Evolutionary conservation across 2,329 filamentous ascomycete species (phyloP).

Genomic region (Samsoniella hepiali): DNA sequence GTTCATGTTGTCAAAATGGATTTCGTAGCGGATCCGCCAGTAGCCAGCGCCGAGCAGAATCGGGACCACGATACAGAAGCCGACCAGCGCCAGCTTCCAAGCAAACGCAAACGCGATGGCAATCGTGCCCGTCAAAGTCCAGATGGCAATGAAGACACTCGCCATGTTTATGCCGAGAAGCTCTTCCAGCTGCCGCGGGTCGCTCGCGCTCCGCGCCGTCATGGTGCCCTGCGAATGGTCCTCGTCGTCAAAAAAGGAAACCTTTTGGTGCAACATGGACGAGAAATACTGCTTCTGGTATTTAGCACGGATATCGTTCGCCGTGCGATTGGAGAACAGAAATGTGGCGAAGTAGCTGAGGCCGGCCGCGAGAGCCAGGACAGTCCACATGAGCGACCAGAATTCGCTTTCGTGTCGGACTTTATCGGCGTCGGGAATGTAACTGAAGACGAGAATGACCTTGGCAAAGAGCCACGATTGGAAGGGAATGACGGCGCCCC

Average conservation of each 20-base stretch:
- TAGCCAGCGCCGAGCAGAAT: constrained; percentile 47
- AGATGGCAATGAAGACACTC: constrained; percentile 58
- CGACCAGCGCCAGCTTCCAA: constrained; percentile 72
- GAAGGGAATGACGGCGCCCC: constrained; percentile 44
- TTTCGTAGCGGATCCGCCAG: constrained; percentile 54
- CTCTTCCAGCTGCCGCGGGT: constrained; percentile 60
- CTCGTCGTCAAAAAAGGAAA: constrained; percentile 58
- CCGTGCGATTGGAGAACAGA: constrained; percentile 41
- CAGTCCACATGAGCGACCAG: constrained; percentile 64
- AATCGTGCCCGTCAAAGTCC: constrained; percentile 62
- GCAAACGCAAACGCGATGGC: constrained; percentile 68
- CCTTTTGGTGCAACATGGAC: constrained; percentile 56
- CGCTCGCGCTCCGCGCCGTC: constrained; percentile 52
- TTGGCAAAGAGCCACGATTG: constrained; percentile 56
- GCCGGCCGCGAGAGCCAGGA: constrained; percentile 53
- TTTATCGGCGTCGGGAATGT: constrained; percentile 28
- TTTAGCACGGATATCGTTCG: constrained; percentile 47
- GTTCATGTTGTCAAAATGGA: constrained; percentile 66
- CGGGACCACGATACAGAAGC: constrained; percentile 57
- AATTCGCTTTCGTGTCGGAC: constrained; percentile 48
- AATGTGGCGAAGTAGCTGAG: constrained; percentile 47
- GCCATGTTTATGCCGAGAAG: constrained; percentile 65
- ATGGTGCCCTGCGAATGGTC: constrained; percentile 59
- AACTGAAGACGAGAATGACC: constrained; percentile 49
- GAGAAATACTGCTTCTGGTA: constrained; percentile 61